Conservation (phyloP, 2,329 filamentous ascomycete genomes). For the Byssoonygena ceratinophila region DNA sequence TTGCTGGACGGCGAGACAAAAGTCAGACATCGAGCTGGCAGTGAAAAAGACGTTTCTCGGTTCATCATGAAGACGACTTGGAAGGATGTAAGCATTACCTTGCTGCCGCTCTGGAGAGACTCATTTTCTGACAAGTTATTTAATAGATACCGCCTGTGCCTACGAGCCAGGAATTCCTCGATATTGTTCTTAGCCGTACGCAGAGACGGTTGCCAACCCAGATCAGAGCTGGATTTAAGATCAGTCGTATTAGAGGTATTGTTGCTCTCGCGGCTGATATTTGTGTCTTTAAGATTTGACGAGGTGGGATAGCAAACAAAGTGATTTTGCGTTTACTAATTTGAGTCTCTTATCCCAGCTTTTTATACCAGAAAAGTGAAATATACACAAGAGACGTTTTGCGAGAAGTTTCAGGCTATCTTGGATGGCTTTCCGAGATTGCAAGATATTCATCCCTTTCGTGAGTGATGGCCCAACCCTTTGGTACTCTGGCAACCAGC, state of each 20-base stretch:
- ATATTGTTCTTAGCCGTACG: conserved; percentile 89
- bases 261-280: background rate
- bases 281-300: background rate
- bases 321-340: conserved; percentile 17
- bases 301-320: background rate
- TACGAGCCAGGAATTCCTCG: conserved; percentile 88
- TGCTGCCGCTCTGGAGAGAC: conserved; percentile 24
- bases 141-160: conserved; percentile 73
- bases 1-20: background rate
- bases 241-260: conserved; percentile 68
- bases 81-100: conserved; percentile 43
- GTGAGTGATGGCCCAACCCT: conserved; percentile 36
- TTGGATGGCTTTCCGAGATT: conserved; percentile 87
- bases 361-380: conserved; percentile 99
- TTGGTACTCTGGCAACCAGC: conserved; percentile 16
- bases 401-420: conserved; percentile 82
- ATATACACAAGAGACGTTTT: conserved; percentile 93
- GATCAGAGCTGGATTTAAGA: conserved; percentile 92
- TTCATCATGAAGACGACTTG: conserved; percentile 49
- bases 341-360: conserved; percentile 36
- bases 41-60: background rate
- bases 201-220: conserved; percentile 89
- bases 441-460: conserved; percentile 91
- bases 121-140: background rate
- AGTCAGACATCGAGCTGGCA: background rate